phyloP scores from a whole-genome alignment of 805 yeast species.

The Allodekkera sacchari region DNA sequence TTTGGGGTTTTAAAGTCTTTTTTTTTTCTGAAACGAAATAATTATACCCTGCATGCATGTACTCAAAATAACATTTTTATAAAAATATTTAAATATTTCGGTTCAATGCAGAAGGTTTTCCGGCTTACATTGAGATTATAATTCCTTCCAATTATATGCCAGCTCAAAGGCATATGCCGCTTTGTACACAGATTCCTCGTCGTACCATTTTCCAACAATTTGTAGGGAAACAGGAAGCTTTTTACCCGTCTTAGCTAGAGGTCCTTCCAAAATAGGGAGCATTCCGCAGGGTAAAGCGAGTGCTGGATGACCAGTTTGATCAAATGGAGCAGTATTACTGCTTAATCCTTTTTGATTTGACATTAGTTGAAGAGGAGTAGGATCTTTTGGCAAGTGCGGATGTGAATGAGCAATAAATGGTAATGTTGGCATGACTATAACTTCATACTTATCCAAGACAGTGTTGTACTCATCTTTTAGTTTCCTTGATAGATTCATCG shows the following conservation, averaged over 20 bases:
- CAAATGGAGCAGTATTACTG: constrained; percentile 27
- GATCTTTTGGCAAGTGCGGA: constrained; percentile 13
- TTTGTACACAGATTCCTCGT: constrained; percentile 22
- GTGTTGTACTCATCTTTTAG: constrained; percentile 23
- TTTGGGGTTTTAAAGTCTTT: too few relatives aligned
- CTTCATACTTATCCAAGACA: constrained; percentile 22
- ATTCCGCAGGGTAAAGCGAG: constrained; percentile 27
- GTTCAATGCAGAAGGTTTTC: too few relatives aligned
- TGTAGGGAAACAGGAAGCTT: constrained; percentile 15
- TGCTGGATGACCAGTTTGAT: constrained; percentile 31
- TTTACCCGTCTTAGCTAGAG: constrained; percentile 2
- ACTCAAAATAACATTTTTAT: too few relatives aligned
- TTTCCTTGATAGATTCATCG: constrained; percentile 24
- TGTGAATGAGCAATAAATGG: constrained; percentile 21
- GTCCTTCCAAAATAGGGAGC: constrained; percentile 22
- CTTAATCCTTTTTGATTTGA: constrained; percentile 20
- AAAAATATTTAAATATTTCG: too few relatives aligned
- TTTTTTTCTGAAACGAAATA: too few relatives aligned
- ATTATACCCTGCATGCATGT: too few relatives aligned
- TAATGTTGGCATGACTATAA: constrained; percentile 24
- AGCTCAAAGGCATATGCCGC: too few relatives aligned
- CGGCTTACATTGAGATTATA: too few relatives aligned
- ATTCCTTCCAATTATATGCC: too few relatives aligned
- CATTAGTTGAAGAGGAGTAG: constrained; percentile 18
- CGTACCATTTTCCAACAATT: constrained; percentile 25